Conservation (phyloP, 2,329 filamentous ascomycete species). For the Fusarium sp. region DNA sequence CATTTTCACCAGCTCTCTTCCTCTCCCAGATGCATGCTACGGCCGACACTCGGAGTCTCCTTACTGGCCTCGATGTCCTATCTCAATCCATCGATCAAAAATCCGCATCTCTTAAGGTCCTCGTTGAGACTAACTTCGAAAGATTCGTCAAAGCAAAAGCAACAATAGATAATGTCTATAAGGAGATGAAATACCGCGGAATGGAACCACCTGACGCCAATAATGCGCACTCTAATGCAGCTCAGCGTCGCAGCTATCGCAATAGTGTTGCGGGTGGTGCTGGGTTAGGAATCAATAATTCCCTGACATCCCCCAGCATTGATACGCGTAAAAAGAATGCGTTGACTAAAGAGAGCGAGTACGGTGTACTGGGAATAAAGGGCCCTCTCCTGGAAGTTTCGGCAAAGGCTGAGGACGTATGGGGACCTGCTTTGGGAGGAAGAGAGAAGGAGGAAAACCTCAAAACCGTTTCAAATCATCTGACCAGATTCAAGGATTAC, state of each 20-base stretch:
- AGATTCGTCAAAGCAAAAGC: constrained; percentile 97
- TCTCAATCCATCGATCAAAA: constrained; percentile 97
- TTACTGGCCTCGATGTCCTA: constrained; percentile 85
- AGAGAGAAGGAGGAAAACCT: constrained; percentile 90
- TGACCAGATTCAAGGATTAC: constrained; percentile 83
- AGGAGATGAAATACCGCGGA: constrained; percentile 88
- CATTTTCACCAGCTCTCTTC: constrained; percentile 92
- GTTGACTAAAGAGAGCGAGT: constrained; percentile 90
- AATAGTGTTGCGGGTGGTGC: constrained; percentile 58
- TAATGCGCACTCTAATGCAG: constrained; percentile 65
- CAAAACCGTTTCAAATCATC: constrained; percentile 78
- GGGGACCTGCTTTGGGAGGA: constrained; percentile 93
- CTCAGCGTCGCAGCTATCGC: constrained; percentile 75
- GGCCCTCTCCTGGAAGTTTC: constrained; percentile 87
- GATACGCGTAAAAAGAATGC: constrained; percentile 87
- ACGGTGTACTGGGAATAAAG: constrained; percentile 89
- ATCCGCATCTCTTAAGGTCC: constrained; percentile 92
- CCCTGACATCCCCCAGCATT: constrained; percentile 52
- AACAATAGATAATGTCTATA: constrained; percentile 98
- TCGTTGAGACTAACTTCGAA: constrained; percentile 98
- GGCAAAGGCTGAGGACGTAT: constrained; percentile 95
- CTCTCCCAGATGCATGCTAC: constrained; percentile 90
- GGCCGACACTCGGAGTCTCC: constrained; percentile 83
- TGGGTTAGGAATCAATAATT: constrained; percentile 53
- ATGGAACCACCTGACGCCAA: constrained; percentile 62